Conservation (phyloP, 495 filamentous ascomycete species). For the Lophiostoma macrostomum region DNA sequence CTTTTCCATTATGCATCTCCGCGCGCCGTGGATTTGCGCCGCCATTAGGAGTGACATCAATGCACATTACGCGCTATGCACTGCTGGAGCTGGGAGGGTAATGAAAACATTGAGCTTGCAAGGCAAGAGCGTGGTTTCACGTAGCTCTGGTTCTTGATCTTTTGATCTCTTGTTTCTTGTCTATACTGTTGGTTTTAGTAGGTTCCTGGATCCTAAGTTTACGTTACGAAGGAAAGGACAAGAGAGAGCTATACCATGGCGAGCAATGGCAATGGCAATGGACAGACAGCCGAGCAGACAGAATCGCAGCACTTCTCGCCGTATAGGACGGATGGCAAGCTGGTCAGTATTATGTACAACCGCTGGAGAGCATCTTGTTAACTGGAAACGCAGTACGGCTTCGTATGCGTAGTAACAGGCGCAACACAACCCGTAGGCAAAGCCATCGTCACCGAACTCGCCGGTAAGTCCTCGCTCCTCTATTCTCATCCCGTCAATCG, state of each 20-base stretch:
- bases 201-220: too few relatives aligned
- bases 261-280: too few relatives aligned
- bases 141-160: too few relatives aligned
- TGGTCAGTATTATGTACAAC: slow-evolving; percentile 41
- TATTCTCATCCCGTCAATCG: neutral
- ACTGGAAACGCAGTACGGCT: slow-evolving; percentile 48
- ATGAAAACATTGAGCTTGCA: too few relatives aligned
- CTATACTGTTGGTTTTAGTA: too few relatives aligned
- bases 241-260: too few relatives aligned
- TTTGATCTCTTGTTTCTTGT: too few relatives aligned
- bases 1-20: slow-evolving; percentile 26
- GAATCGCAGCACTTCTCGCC: slow-evolving; percentile 54
- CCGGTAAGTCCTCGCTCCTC: slow-evolving; percentile 42
- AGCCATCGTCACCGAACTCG: slow-evolving; percentile 57
- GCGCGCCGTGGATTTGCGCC: slow-evolving; percentile 30
- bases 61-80: too few relatives aligned
- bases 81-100: too few relatives aligned
- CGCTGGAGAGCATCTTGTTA: neutral
- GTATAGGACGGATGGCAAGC: slow-evolving; percentile 58
- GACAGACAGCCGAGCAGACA: neutral
- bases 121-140: too few relatives aligned
- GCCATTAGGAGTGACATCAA: too few relatives aligned
- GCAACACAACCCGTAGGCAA: slow-evolving; percentile 56
- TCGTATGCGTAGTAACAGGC: slow-evolving; percentile 61
- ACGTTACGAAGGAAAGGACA: too few relatives aligned